Evolutionary conservation across 257 asterid species (phyloP).

Genomic region (Solanum bulbocastanum): DNA sequence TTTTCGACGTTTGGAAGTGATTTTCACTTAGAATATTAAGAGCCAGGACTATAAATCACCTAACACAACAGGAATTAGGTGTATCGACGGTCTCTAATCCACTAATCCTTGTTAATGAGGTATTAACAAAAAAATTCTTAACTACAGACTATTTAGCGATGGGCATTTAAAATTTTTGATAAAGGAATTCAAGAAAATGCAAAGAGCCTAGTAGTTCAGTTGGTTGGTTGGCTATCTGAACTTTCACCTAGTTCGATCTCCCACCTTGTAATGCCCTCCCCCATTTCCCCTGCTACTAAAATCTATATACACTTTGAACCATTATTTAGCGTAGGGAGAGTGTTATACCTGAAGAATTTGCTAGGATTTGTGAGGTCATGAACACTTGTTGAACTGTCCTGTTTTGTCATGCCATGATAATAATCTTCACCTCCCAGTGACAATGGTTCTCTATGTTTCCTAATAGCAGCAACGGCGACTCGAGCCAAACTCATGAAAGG

Average conservation of each 20-base stretch:
- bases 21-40: not conserved
- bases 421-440: constrained; percentile 6
- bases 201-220: too few species aligned
- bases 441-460: constrained; percentile 19
- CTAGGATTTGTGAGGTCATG: constrained; percentile 20
- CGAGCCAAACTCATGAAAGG: constrained; percentile 31
- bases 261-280: too few species aligned
- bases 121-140: not conserved
- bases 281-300: not conserved
- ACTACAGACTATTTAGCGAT: not conserved
- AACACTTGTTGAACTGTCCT: not conserved
- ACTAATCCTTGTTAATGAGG: not conserved
- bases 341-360: constrained; percentile 22
- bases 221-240: too few species aligned
- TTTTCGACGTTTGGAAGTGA: not conserved
- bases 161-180: not conserved
- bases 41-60: not conserved
- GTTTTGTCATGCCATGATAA: constrained; percentile 8
- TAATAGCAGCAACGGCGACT: constrained; percentile 26
- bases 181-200: not conserved
- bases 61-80: not conserved
- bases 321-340: not conserved
- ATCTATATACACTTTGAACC: not conserved
- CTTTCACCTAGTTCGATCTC: too few species aligned
- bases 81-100: not conserved